Conservation (phyloP, 1,284 basidiomycete genomes). For the Boletellus dicymbophilus region DNA sequence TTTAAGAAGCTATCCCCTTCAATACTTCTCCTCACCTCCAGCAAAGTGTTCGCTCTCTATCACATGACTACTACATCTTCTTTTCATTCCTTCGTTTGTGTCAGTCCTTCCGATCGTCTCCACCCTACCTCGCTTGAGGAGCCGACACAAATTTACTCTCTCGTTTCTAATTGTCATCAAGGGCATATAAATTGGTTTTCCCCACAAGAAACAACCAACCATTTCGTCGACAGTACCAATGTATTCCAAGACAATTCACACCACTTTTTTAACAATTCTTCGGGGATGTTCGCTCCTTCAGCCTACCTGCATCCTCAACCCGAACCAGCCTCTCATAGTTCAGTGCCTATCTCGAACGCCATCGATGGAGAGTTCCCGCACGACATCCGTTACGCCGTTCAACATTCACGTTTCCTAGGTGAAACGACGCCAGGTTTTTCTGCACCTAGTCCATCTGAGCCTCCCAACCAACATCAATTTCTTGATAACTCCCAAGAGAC, state of each 20-base stretch:
- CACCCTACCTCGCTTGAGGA: neutral
- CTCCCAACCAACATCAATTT: too few species aligned
- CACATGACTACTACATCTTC: neutral
- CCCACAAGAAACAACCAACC: neutral
- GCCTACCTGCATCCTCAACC: neutral
- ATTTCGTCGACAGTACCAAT: neutral
- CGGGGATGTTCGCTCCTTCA: neutral
- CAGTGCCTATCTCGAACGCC: neutral
- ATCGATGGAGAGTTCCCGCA: neutral
- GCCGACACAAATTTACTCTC: neutral
- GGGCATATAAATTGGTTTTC: conserved; percentile 8
- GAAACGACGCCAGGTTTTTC: neutral
- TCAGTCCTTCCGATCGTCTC: neutral
- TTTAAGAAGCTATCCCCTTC: neutral
- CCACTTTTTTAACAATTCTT: neutral
- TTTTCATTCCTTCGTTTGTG: neutral
- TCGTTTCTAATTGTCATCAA: neutral
- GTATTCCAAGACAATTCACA: too few species aligned
- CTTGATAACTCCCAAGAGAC: too few species aligned
- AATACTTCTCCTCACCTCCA: neutral
- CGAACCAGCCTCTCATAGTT: neutral
- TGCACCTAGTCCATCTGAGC: neutral
- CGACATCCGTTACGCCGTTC: neutral
- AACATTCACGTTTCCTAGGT: neutral
- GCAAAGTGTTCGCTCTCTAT: neutral